Evolutionary conservation across 2,329 filamentous ascomycete genomes (phyloP), one percentile per base, ranked within the genome.

Genomic region (Fusarium chlamydosporum): DNA sequence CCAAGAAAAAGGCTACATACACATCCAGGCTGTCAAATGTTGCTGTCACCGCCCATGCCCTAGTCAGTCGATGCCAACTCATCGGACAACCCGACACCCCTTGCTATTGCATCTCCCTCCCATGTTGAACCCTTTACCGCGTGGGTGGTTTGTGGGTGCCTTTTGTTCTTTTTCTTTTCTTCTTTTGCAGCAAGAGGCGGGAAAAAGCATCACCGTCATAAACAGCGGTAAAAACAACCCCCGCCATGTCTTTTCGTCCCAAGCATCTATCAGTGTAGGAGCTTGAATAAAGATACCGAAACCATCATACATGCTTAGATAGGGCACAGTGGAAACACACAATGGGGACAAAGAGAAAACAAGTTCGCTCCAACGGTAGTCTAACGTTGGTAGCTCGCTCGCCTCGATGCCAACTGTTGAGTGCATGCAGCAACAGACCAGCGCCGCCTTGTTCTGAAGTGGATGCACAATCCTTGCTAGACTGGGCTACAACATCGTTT

Each of bases 371-470:
- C 59, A 62, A 61, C 4, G 16, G n/a, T 37, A 51, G n/a, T 27
- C 33, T n/a, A 37, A 48, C 15, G 31, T 27, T 23, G 27, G 31
- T 41, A 41, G 38, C 4, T 41, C 23, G 13, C 58, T 42, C 47
- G n/a, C 50, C 43, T 52, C 29, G 26, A 52, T 68, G 71, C 58
- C 71, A 74, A 50, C 70, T 67, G 63, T 74, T 70, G 72, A 74
- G 72, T 74, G 72, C 72, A 72, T 74, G 72, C 72, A 74, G 71
- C 59, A 55, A 59, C 54, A 62, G 55, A 51, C 55, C 65, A 43
- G 61, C 57, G 57, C 45, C 57, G 48, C 59, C 43, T 64, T 65
- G 43, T 52, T 46, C 42, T 38, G 26, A 35, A 45, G 67, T 64
- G 59, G 53, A 51, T 63, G 31, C 55, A 23, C 35, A 35, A 56